Conservation (phyloP, 306 rosid genomes). For the Trifolium repens region DNA sequence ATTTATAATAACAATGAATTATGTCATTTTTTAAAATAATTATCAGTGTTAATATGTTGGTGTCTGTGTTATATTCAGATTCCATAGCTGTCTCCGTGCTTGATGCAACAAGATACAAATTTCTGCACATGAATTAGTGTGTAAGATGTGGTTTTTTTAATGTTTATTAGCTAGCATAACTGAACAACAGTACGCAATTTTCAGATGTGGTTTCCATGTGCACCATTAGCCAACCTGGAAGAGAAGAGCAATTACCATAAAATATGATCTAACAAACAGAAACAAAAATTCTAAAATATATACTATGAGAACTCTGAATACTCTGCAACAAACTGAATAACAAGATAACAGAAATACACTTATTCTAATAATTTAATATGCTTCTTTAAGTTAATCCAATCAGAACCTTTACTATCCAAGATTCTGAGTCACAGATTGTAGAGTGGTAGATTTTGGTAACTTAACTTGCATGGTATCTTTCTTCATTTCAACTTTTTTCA, state of each 20-base stretch:
- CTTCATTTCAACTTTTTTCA: slow-evolving; percentile 16
- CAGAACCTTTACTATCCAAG: background rate
- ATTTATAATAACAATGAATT: no score
- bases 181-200: background rate
- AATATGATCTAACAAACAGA: background rate
- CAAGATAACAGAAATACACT: no score
- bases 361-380: no score
- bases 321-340: no score
- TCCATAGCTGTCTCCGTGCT: no score
- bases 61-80: no score
- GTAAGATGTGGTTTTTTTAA: background rate
- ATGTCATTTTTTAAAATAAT: no score
- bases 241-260: no score
- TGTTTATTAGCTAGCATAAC: background rate
- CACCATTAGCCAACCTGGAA: background rate
- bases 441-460: background rate
- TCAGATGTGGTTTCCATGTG: background rate
- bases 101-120: no score
- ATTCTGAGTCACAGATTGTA: background rate
- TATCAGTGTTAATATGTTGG: no score
- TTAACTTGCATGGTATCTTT: background rate
- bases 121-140: background rate
- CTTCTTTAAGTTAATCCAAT: background rate
- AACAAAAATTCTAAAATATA: background rate
- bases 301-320: no score